Conservation (phyloP, 768 basidiomycete species). For the Auricularia sp. region DNA sequence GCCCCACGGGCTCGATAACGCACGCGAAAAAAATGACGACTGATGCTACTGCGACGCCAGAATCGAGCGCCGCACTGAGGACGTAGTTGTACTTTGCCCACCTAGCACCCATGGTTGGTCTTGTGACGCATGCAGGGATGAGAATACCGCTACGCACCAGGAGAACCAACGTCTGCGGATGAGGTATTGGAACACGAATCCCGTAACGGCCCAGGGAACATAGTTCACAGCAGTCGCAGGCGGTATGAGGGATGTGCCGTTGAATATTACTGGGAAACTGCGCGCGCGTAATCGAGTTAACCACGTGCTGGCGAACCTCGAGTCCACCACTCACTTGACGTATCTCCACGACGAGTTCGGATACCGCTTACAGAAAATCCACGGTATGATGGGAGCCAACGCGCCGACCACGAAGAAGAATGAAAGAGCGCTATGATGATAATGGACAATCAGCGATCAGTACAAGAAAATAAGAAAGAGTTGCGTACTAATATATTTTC, state of each 20-base stretch:
- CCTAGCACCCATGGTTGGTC: no score
- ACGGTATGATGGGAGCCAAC: slow-evolving; percentile 25
- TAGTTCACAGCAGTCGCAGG: slow-evolving; percentile 8
- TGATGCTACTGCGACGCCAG: slow-evolving; percentile 19
- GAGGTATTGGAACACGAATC: slow-evolving; percentile 24
- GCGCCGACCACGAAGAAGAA: slow-evolving; percentile 28
- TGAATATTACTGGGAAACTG: slow-evolving; percentile 5
- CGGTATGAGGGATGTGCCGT: background rate
- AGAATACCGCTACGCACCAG: slow-evolving; percentile 9
- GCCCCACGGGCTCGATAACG: background rate
- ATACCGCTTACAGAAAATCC: slow-evolving; percentile 19
- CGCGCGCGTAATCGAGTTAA: slow-evolving; percentile 17
- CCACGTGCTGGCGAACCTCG: background rate
- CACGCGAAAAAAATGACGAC: slow-evolving; percentile 24
- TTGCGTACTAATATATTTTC: slow-evolving; percentile 37
- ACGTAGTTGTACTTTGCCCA: slow-evolving; percentile 31
- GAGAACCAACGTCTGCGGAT: slow-evolving; percentile 17
- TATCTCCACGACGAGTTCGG: slow-evolving; percentile 47
- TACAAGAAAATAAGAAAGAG: background rate
- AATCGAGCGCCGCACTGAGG: slow-evolving; percentile 23
- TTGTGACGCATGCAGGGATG: no score
- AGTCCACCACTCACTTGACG: slow-evolving; percentile 41
- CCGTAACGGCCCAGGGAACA: slow-evolving; percentile 13
- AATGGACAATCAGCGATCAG: background rate
- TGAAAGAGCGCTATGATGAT: slow-evolving; percentile 23